These are phyloP conservation scores for Sanghuangporus weigelae DNA, from an alignment of 1,284 basidiomycete genomes.

Conservation along the genomic window DNA sequence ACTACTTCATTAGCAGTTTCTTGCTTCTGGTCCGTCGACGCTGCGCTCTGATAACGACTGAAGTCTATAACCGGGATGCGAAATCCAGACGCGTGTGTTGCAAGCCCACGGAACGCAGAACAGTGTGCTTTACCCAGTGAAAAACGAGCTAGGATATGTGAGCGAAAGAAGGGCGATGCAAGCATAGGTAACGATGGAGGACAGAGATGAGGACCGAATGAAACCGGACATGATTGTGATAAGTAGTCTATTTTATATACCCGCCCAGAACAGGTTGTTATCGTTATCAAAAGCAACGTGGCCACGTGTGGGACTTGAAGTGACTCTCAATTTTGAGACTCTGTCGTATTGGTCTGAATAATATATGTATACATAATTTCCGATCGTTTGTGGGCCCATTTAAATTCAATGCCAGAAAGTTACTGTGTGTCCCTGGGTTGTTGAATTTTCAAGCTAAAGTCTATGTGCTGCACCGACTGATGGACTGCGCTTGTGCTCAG, in stretches of 20 bases:
- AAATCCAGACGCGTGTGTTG: conserved; percentile 18
- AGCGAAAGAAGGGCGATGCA: not conserved
- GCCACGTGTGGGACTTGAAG: not conserved
- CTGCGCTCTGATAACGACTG: conserved; percentile 51
- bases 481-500: conserved; percentile 90
- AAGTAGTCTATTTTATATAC: not conserved
- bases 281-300: not conserved
- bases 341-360: not conserved
- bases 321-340: not conserved
- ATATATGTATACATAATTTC: not conserved
- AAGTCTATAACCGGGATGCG: conserved; percentile 77
- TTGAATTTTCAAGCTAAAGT: conserved; percentile 93
- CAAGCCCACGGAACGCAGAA: conserved; percentile 3
- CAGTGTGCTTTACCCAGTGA: not conserved
- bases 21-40: conserved; percentile 50
- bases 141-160: not conserved
- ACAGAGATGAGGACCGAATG: not conserved
- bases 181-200: not conserved
- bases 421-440: conserved; percentile 33
- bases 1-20: conserved; percentile 65
- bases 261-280: not conserved
- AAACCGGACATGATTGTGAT: not conserved
- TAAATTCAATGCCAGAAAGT: not conserved
- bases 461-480: conserved; percentile 87
- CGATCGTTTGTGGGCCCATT: not conserved